Base-by-base conservation (phyloP, 2,329 filamentous ascomycete genomes). In the Fusarium torulosum region DNA sequence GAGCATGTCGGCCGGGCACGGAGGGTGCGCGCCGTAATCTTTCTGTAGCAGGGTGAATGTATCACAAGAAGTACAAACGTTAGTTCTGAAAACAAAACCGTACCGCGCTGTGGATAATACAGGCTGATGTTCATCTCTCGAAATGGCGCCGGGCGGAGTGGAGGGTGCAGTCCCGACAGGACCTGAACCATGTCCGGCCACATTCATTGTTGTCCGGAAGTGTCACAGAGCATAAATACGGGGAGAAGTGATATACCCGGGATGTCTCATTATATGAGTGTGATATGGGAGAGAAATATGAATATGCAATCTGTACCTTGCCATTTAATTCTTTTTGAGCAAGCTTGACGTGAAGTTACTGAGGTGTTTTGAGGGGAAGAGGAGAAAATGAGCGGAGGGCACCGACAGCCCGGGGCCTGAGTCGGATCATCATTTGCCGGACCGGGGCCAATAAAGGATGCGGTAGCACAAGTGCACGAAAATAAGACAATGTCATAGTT, bases 161-260 rank as follows among this genome's bases (percentile, higher is more conserved):
- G 42, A 63, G 56, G 61, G 42, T 59, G 51, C 66, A 56, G 57
- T 50, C 50, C 49, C 57, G 50, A 67, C 31, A 29, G 59, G 44
- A 66, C 63, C 66, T 69, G 58, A 58, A 63, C 66, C 66, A 66
- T 69, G 62, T 46, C 61, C 53, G 45, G 46, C 45, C 46, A 41
- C 50, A 46, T 58, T 35, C 29, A 46, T 41, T 40, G 13, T 9
- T 53, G 44, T 55, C 54, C 65, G 41, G 53, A 58, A 44, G 35
- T 47, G 60, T 44, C 38, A 60, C 41, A 60, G 50, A 54, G 29
- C 23, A 57, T 52, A 44, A 27, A 38, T 21, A 37, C 41, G 38
- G 31, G 43, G 41, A 50, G 51, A 40, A 51, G 47, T 44, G 55
- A 57, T 54, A 23, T 19, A 37, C 35, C 3, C 2, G 9, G 2